phyloP scores from a whole-genome alignment of 2,329 filamentous ascomycete genomes.

The Trichoderma sp. region DNA sequence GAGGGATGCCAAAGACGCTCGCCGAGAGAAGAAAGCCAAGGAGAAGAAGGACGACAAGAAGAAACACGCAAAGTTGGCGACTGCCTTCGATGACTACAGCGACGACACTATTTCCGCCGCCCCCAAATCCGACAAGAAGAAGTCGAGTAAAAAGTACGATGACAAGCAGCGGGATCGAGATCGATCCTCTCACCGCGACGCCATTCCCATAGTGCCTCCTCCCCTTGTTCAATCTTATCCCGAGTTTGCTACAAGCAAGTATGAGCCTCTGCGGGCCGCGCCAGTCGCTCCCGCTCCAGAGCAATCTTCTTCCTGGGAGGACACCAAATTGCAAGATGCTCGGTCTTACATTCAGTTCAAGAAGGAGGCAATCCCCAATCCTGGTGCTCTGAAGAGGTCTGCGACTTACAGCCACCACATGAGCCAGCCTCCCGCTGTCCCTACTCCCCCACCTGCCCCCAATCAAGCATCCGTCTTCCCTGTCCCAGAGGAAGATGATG shows the following conservation, averaged over 20 bases:
- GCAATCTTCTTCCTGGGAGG: slow-evolving; percentile 33
- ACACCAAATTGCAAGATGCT: slow-evolving; percentile 34
- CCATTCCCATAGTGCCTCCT: slow-evolving; percentile 33
- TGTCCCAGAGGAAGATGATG: slow-evolving; percentile 40
- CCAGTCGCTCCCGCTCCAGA: slow-evolving; percentile 28
- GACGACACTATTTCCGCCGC: slow-evolving; percentile 36
- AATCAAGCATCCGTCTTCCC: slow-evolving; percentile 37
- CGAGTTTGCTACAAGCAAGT: slow-evolving; percentile 21
- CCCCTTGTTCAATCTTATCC: slow-evolving; percentile 13
- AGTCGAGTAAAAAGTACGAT: slow-evolving; percentile 46
- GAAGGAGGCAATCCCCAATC: not conserved
- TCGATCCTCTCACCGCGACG: slow-evolving; percentile 42
- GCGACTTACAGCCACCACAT: slow-evolving; percentile 34
- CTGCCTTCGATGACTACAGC: slow-evolving; percentile 42
- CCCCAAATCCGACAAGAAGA: slow-evolving; percentile 44
- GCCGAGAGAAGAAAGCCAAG: slow-evolving; percentile 42
- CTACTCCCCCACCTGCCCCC: slow-evolving; percentile 43
- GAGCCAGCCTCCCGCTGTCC: slow-evolving; percentile 40
- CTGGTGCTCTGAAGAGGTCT: slow-evolving; percentile 31
- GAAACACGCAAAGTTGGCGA: slow-evolving; percentile 36
- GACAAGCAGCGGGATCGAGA: slow-evolving; percentile 45
- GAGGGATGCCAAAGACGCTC: slow-evolving; percentile 41
- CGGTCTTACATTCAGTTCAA: slow-evolving; percentile 40
- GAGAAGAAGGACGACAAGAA: slow-evolving; percentile 48
- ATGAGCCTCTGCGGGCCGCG: slow-evolving; percentile 28